These are phyloP conservation scores for Tinospora cordifolia DNA, from an alignment of 164 flowering plant species.

Conservation along the genomic window DNA sequence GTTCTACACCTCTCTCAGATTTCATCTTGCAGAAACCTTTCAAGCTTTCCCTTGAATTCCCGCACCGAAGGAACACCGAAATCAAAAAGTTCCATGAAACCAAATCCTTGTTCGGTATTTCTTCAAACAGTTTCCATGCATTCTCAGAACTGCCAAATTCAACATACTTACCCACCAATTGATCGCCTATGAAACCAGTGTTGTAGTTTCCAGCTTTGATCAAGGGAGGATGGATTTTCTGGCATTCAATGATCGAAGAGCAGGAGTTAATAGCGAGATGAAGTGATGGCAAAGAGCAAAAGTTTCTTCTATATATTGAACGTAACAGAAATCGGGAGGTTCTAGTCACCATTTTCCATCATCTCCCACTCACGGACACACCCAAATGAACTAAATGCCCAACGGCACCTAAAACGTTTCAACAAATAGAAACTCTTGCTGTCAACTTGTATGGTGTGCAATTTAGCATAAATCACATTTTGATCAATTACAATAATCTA, in stretches of 20 bases:
- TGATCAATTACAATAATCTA: too few species aligned
- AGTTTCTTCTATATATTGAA: neutral
- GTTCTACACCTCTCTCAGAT: constrained; percentile 17
- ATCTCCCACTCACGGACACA: neutral
- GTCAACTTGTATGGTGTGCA: too few species aligned
- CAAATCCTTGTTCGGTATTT: constrained; percentile 18
- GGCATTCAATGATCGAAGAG: constrained; percentile 21
- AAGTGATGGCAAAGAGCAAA: constrained; percentile 9
- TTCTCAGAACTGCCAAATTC: constrained; percentile 9
- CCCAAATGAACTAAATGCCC: neutral
- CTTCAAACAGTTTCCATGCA: constrained; percentile 16
- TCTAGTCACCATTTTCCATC: constrained; percentile 8
- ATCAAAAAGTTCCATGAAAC: constrained; percentile 21
- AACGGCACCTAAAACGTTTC: too few species aligned
- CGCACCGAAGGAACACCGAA: constrained; percentile 6
- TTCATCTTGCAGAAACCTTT: constrained; percentile 18
- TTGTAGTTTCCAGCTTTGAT: constrained; percentile 26
- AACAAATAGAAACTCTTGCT: too few species aligned
- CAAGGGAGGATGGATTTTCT: constrained; percentile 20
- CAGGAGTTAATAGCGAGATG: constrained; percentile 15
- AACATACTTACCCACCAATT: constrained; percentile 21
- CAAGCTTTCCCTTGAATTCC: constrained; percentile 13
- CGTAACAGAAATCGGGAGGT: neutral
- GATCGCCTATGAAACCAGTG: constrained; percentile 34
- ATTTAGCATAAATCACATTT: too few species aligned